A percentile compares a stretch with the other conserved stretches of the same genome.
Evolutionary conservation across 495 filamentous ascomycete genomes (phyloP).

Genomic region (Penicillium coprophilum): DNA sequence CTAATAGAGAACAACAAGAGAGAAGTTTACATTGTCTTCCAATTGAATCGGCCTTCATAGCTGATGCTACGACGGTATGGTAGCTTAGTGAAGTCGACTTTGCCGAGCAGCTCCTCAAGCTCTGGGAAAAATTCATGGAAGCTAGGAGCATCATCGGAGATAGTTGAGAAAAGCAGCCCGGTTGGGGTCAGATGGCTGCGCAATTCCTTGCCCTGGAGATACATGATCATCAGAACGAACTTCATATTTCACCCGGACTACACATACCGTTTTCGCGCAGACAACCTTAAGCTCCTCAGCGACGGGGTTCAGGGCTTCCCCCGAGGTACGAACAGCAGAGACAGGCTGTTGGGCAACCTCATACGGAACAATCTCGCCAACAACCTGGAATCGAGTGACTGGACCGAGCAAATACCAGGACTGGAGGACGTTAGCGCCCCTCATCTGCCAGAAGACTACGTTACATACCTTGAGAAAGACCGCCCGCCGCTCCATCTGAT

Average conservation of each 20-base stretch:
- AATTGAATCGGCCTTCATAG: conserved; percentile 61
- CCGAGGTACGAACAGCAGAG: conserved; percentile 41
- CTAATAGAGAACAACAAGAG: neutral
- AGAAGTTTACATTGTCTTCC: conserved; percentile 60
- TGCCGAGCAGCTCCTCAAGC: conserved; percentile 49
- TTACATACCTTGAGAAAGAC: conserved; percentile 52
- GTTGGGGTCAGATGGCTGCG: conserved; percentile 52
- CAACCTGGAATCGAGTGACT: conserved; percentile 51
- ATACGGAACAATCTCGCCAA: conserved; percentile 49
- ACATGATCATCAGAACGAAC: neutral
- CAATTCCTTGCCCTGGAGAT: conserved; percentile 29
- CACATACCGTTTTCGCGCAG: conserved; percentile 36
- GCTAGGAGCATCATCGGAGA: conserved; percentile 49
- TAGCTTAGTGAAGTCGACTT: conserved; percentile 57
- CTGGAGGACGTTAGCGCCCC: conserved; percentile 31
- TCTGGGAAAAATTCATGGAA: conserved; percentile 59
- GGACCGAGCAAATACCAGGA: conserved; percentile 66
- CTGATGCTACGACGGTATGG: conserved; percentile 56
- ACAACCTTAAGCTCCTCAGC: conserved; percentile 43
- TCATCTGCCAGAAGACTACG: neutral
- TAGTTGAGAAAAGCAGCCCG: conserved; percentile 54
- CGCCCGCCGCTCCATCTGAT: conserved; percentile 54
- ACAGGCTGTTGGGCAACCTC: conserved; percentile 56
- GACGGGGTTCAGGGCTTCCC: conserved; percentile 31
- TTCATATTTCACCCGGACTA: neutral